These are phyloP conservation scores for Mucor circinelloides DNA, from an alignment of 371 early-diverging fungal species.

Conservation along the genomic window DNA sequence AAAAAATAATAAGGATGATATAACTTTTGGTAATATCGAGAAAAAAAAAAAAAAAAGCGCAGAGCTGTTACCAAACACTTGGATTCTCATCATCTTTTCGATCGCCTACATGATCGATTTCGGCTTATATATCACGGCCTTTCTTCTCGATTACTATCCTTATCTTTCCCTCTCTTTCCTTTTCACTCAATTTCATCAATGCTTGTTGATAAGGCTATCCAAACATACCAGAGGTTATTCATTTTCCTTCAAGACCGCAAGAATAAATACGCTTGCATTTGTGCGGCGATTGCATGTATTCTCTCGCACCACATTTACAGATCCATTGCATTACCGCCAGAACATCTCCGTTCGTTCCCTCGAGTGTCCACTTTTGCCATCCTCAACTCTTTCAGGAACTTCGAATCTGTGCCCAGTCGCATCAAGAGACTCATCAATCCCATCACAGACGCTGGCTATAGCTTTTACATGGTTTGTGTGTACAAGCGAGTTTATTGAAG, in stretches of 20 bases:
- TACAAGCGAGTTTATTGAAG: no score
- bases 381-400: not conserved
- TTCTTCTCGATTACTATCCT: no score
- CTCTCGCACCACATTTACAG: not conserved
- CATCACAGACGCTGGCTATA: not conserved
- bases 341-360: conserved; percentile 5
- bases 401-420: not conserved
- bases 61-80: no score
- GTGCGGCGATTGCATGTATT: not conserved
- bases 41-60: no score
- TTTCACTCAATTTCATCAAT: no score
- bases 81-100: no score
- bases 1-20: no score
- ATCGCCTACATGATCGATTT: no score
- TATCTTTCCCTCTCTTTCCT: no score
- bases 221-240: not conserved
- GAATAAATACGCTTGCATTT: not conserved
- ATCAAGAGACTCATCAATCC: conserved; percentile 2
- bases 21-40: no score
- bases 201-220: no score
- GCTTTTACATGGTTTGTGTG: conserved; percentile 12
- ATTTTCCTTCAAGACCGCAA: not conserved
- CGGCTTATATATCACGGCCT: no score
- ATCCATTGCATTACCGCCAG: not conserved
- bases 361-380: not conserved